Base-by-base conservation (phyloP, 2,329 filamentous ascomycete genomes). In the Fusarium staphyleae region DNA sequence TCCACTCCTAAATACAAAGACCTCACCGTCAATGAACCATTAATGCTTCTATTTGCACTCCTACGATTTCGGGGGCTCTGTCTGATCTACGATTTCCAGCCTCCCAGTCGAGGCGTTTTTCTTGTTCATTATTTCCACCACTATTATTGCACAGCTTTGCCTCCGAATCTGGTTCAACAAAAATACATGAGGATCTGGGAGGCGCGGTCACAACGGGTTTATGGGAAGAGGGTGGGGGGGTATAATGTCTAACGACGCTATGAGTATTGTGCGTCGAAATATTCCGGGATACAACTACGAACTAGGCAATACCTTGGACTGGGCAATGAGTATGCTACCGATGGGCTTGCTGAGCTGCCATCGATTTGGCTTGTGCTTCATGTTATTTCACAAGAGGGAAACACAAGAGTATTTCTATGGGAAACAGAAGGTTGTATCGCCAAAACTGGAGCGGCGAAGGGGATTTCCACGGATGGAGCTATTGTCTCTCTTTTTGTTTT, bases 1-100 rank as follows among this genome's bases (percentile, higher is more conserved):
- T 98, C 75, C 95, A 98, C 78, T 96, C 92, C 57, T 97, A 77
- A 22, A 22, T 7, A 22, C 4, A 22, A 22, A 84, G 28, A 48
- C 15, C 32, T 30, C 36, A 16, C 35, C 48, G 29, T 50, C 43
- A 37, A 55, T 26, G 45, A 32, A 52, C 36, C 43, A 40, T 56
- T 55, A 59, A 60, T 59, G 54, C 50, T 22, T 22, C 28, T 13
- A 7, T 57, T 60, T 66, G 61, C 55, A 56, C 42, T 52, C 43
- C 39, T 41, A 43, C 50, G 51, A 53, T 52, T 29, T 48, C 40
- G 18, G 19, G 7, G 45, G 41, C 42, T 48, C 42, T 37, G 9
- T 35, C 33, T 49, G 57, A 42, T 33, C 34, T 30, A 47, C 26
- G 26, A 22, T 22, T 50, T 48, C 48, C 46, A 40, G 39, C 43